Evolutionary conservation across 73 alveolate genomes (phyloP), one percentile per base, ranked within the genome.

Genomic region (Paramecium pentaurelia): DNA sequence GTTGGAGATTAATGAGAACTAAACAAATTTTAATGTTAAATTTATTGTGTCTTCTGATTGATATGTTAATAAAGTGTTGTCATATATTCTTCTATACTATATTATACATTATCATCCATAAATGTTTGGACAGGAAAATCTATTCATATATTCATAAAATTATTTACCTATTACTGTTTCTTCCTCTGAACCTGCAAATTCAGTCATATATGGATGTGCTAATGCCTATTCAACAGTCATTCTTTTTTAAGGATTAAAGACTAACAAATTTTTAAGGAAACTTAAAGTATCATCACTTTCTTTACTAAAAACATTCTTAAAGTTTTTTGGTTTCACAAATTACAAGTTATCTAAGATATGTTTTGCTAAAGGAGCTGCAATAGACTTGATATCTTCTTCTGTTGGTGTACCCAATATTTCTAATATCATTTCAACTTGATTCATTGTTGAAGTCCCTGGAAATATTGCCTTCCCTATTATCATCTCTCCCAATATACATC

Each of bases 401-500:
- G 93, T 85, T 16, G 98, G 98, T 8, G 90, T 30, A 11, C 98
- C 98, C 22, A 93, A 90, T 0, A 93, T 58, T 38, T 88, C 95
- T 10, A 94, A 47, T 11, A 95, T 84, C 64, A 93, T 95, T 51
- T 93, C 95, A 8, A 95, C 73, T 64, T 95, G 87, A 51, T 94
- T 90, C 71, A 86, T 71, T 1, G 96, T 36, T 20, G 95, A 96
- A 42, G 92, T 92, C 2, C 96, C 96, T 32, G 95, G 95, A 54
- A 95, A 86, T 9, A 94, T 47, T 25, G 95, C 95, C 68, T 93
- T 93, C 10, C 96, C 92, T 7, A 93, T 45, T 0, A 77, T 84
- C 93, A 95, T 64, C 45, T 95, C 98, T 6, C 96, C 98, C 36
- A 95, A 70, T 58, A 95, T 89, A 86, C 98, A 95, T 3, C 98